Evolutionary conservation across 2,329 filamentous ascomycete species (phyloP).

Genomic region (Whalleya microplaca): DNA sequence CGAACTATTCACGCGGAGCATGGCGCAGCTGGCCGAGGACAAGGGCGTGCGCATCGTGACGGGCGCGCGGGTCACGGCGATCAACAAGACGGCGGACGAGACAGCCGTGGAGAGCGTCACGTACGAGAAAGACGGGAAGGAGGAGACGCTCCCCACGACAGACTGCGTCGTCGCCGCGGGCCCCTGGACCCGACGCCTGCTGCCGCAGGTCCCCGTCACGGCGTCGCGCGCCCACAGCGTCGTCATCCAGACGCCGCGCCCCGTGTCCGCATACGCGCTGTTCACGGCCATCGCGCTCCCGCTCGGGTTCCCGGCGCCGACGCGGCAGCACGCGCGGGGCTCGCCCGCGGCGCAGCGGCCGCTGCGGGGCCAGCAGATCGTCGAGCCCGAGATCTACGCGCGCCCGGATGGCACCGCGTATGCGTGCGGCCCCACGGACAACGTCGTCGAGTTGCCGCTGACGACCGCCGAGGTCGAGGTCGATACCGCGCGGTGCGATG

Average conservation of each 20-base stretch:
- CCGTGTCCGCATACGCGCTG: conserved; percentile 62
- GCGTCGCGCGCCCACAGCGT: conserved; percentile 50
- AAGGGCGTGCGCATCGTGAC: conserved; percentile 57
- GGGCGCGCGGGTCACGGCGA: conserved; percentile 34
- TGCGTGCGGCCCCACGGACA: conserved; percentile 71
- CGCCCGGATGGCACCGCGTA: conserved; percentile 76
- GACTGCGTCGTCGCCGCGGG: conserved; percentile 45
- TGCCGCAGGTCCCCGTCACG: conserved; percentile 47
- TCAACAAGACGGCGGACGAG: conserved; percentile 29
- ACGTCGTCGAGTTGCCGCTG: conserved; percentile 62
- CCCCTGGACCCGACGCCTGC: conserved; percentile 50
- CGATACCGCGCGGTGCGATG: conserved; percentile 67
- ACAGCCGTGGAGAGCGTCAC: conserved; percentile 35
- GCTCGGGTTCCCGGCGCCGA: conserved; percentile 48
- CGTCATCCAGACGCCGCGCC: conserved; percentile 43
- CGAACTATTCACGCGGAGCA: conserved; percentile 73
- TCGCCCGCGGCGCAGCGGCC: conserved; percentile 11
- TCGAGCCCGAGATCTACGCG: conserved; percentile 77
- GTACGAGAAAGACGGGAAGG: conserved; percentile 32
- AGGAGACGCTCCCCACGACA: conserved; percentile 32
- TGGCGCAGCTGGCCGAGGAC: conserved; percentile 69
- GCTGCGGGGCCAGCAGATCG: conserved; percentile 44
- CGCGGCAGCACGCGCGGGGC: too few relatives aligned
- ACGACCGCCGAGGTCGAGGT: conserved; percentile 66
- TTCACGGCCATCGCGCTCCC: conserved; percentile 74